Evolutionary conservation across 495 filamentous ascomycete genomes (phyloP).

Genomic region (Trichoderma erinaceum): DNA sequence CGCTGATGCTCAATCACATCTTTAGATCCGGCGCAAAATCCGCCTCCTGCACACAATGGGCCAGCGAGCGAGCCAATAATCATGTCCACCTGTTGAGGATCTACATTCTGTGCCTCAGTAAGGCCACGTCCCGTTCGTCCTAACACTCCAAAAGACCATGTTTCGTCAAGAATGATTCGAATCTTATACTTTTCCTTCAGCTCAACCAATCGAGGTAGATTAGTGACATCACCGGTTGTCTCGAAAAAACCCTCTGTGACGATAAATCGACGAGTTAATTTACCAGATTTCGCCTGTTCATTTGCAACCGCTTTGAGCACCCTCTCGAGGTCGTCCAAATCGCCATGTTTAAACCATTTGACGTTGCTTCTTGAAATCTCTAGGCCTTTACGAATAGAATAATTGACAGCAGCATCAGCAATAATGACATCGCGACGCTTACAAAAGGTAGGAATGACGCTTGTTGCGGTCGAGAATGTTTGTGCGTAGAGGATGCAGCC

Average conservation of each 20-base stretch:
- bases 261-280: constrained; percentile 87
- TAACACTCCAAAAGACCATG: constrained; percentile 90
- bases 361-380: constrained; percentile 88
- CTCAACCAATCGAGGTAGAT: constrained; percentile 84
- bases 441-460: constrained; percentile 90
- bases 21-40: constrained; percentile 84
- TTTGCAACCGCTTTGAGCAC: constrained; percentile 79
- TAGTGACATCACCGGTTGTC: constrained; percentile 74
- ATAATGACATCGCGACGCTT: constrained; percentile 98
- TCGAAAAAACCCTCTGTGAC: constrained; percentile 96
- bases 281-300: constrained; percentile 76
- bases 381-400: constrained; percentile 86
- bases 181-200: constrained; percentile 94
- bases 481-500: constrained; percentile 93
- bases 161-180: constrained; percentile 94
- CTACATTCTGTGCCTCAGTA: constrained; percentile 94
- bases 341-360: constrained; percentile 91
- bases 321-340: constrained; percentile 85
- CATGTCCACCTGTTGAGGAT: constrained; percentile 87
- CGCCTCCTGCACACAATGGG: constrained; percentile 83
- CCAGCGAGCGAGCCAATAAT: constrained; percentile 90
- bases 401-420: constrained; percentile 92
- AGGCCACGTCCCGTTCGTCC: constrained; percentile 85
- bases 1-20: constrained; percentile 95
- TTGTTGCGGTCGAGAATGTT: constrained; percentile 88